Conservation (phyloP, 2,329 filamentous ascomycete species). For the Exophiala calicioides region DNA sequence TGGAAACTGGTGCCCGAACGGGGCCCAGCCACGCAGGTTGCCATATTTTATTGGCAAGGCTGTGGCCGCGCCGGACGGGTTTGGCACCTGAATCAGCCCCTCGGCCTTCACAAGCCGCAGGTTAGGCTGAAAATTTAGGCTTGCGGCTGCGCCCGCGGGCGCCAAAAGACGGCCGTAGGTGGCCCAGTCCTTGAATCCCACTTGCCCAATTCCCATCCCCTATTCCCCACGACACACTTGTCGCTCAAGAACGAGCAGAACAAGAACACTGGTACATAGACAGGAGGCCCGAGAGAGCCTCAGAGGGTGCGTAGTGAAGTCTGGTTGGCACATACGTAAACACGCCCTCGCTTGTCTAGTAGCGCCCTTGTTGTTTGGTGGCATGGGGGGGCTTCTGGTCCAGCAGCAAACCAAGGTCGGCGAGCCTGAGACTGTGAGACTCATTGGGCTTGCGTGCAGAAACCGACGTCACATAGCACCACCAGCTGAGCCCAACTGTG, state of each 20-base stretch:
- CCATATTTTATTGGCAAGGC: neutral
- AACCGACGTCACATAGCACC: constrained; percentile 18
- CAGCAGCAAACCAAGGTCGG: too few relatives aligned
- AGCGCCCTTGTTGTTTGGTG: too few relatives aligned
- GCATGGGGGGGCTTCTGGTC: too few relatives aligned
- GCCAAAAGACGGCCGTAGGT: neutral
- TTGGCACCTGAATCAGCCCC: neutral
- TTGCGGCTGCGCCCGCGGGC: neutral
- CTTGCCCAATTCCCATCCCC: neutral
- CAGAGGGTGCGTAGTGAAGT: too few relatives aligned
- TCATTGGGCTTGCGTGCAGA: constrained; percentile 18
- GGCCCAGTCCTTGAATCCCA: neutral
- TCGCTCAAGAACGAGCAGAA: too few relatives aligned
- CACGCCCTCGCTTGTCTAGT: too few relatives aligned
- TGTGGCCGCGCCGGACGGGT: neutral
- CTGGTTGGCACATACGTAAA: too few relatives aligned
- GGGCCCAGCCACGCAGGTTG: neutral
- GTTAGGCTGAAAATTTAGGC: constrained; percentile 8
- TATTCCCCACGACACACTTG: too few relatives aligned
- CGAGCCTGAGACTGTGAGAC: neutral
- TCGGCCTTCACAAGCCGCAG: too few relatives aligned
- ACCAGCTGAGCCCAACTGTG: too few relatives aligned
- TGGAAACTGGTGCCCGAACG: neutral
- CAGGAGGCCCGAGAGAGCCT: neutral
- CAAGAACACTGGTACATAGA: neutral